Percentiles rank a stretch among this genome's conserved stretches.
phyloP scores from a whole-genome alignment of 768 basidiomycete species.

The Phanerochaete carnosa region DNA sequence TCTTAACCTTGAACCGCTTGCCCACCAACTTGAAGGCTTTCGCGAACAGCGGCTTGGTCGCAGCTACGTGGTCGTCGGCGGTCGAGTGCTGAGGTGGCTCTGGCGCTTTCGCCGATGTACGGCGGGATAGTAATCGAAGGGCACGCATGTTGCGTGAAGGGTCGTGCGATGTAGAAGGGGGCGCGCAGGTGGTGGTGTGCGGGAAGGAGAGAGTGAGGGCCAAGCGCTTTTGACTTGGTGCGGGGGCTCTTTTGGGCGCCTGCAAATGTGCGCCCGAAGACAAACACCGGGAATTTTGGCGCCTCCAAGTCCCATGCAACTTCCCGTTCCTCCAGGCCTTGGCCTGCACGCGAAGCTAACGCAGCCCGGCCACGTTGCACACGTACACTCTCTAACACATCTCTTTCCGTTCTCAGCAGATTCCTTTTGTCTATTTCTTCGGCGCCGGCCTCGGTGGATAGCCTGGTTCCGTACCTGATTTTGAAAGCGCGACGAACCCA shows the following conservation, averaged over 20 bases:
- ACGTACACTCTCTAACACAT: neutral
- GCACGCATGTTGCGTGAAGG: neutral
- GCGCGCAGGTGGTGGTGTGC: neutral
- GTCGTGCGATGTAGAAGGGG: neutral
- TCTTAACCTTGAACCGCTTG: neutral
- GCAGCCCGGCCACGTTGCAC: neutral
- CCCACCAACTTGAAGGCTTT: neutral
- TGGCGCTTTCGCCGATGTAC: neutral
- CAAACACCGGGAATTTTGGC: neutral
- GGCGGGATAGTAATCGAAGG: neutral
- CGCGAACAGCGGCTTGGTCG: neutral
- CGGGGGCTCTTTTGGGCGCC: slow-evolving; percentile 1
- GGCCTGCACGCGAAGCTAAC: neutral
- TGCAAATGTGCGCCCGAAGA: neutral
- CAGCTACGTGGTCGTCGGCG: neutral
- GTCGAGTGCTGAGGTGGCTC: neutral
- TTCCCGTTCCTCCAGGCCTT: neutral
- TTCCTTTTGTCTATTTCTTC: neutral
- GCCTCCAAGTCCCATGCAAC: neutral
- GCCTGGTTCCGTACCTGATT: neutral
- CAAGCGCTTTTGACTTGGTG: neutral
- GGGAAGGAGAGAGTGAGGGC: neutral
- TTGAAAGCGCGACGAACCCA: neutral
- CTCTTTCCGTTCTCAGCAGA: neutral
- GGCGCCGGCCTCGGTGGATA: neutral